Percentiles rank a stretch among this genome's conserved stretches.
These are phyloP conservation scores for Striga asiatica DNA, from an alignment of 257 asterid genomes.

Conservation along the genomic window DNA sequence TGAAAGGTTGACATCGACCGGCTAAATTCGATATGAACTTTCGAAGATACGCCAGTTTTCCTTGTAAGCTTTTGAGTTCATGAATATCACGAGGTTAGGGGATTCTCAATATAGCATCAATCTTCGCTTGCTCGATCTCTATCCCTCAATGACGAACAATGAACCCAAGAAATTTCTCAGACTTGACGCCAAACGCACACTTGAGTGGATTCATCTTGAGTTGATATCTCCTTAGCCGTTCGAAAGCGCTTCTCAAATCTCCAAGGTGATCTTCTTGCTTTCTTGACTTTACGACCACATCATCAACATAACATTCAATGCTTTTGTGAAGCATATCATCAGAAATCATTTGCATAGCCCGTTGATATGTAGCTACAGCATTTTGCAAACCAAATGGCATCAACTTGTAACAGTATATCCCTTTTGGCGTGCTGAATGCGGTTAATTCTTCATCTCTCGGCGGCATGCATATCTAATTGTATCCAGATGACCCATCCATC, in stretches of 20 bases:
- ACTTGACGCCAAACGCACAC: neutral
- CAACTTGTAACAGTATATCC: no score
- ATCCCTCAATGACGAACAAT: neutral
- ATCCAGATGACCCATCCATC: neutral
- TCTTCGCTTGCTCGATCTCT: neutral
- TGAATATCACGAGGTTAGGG: neutral
- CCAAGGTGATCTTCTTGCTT: neutral
- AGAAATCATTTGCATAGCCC: neutral
- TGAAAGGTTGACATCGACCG: neutral
- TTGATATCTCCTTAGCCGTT: neutral
- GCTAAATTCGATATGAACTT: neutral
- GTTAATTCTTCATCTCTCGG: neutral
- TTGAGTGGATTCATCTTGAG: neutral
- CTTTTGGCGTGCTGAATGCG: neutral
- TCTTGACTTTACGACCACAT: neutral
- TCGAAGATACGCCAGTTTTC: neutral
- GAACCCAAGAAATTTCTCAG: neutral
- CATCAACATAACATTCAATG: neutral
- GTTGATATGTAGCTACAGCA: neutral
- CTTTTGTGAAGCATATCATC: neutral
- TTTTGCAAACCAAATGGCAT: neutral
- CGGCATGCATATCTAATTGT: neutral
- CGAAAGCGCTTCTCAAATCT: neutral
- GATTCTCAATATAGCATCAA: neutral
- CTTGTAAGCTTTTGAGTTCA: neutral